phyloP scores from a whole-genome alignment of 306 rosid genomes.

The Lagenaria siceraria region DNA sequence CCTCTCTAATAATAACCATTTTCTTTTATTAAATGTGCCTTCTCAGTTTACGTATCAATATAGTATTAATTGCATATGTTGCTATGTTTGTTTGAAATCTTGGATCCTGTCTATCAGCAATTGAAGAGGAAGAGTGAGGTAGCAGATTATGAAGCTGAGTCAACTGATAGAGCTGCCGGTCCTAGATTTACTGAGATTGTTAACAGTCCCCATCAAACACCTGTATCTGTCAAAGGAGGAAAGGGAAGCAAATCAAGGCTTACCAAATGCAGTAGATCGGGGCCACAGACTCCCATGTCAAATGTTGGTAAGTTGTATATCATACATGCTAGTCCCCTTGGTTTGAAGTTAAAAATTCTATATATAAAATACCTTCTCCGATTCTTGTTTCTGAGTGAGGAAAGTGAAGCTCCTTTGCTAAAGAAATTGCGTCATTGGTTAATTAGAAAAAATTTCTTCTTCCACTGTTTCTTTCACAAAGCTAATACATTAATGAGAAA shows the following conservation, averaged over 20 bases:
- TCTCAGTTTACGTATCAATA: background rate
- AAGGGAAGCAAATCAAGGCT: conserved; percentile 70
- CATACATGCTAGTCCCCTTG: background rate
- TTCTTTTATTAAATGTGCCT: background rate
- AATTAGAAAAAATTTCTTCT: background rate
- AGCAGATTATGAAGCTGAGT: conserved; percentile 53
- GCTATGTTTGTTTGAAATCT: conserved; percentile 9
- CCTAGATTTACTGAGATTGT: conserved; percentile 39
- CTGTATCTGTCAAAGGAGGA: conserved; percentile 48
- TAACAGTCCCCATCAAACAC: conserved; percentile 50
- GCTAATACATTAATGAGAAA: background rate
- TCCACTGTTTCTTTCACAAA: background rate
- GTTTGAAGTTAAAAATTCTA: background rate
- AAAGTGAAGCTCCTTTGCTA: background rate
- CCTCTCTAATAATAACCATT: background rate
- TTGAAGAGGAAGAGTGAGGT: conserved; percentile 64
- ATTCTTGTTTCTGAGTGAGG: background rate
- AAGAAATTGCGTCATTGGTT: background rate
- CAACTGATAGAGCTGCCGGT: conserved; percentile 38
- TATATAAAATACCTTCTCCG: background rate
- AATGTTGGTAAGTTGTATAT: conserved; percentile 44
- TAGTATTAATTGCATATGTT: background rate
- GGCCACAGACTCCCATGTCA: conserved; percentile 62
- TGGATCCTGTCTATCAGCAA: conserved; percentile 29
- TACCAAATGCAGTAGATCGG: conserved; percentile 58